Base-by-base conservation (phyloP, 352 stramenopile genomes). In the Aphanomyces invadans region DNA sequence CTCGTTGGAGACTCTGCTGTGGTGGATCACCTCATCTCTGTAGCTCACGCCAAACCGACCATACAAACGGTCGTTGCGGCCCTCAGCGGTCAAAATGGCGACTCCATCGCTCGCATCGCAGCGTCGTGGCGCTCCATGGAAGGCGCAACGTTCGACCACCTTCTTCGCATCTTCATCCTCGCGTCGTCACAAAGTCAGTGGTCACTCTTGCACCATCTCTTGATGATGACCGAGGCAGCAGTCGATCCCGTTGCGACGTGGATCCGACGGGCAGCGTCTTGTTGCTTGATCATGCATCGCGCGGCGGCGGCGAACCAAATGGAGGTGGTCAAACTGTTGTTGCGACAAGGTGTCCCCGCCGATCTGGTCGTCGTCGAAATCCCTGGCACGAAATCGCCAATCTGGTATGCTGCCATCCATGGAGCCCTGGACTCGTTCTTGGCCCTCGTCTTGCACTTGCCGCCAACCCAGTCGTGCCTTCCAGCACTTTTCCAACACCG, bases 251-350 rank as follows among this genome's bases (percentile, higher is more conserved):
- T 49, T 11, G 31, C 49, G 0, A 67, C 60, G 49, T 67, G 60
- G 60, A 67, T 67, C 17, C 60, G 45, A 4, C 60, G 60, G 26
- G 60, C 60, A 17, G 60, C 60, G 25, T 59, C 60, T 9, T 67
- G 60, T 21, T 59, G 60, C n/a, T 32, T 67, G 2, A 32, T 67
- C 11, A 23, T 67, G n/a, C 60, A 67, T n/a, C 60, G 60, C 1
- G 60, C 60, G 17, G 60, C 60, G 17, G 60, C 60, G 19, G 60
- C 60, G n/a, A 67, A 67, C 46, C 60, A 67, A 56, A n/a, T 28
- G 11, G 29, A 39, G 2, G n/a, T 67, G 28, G 60, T 67, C 12
- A 51, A 42, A 21, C 38, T 38, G n/a, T 12, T 67, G 17, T n/a
- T 32, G 28, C 19, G 15, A 10, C 31, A 26, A 57, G 45, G 46